Evolutionary conservation across 1,139 yeast species (phyloP), one percentile per base, ranked within the genome.

Genomic region (Diutina sp.): DNA sequence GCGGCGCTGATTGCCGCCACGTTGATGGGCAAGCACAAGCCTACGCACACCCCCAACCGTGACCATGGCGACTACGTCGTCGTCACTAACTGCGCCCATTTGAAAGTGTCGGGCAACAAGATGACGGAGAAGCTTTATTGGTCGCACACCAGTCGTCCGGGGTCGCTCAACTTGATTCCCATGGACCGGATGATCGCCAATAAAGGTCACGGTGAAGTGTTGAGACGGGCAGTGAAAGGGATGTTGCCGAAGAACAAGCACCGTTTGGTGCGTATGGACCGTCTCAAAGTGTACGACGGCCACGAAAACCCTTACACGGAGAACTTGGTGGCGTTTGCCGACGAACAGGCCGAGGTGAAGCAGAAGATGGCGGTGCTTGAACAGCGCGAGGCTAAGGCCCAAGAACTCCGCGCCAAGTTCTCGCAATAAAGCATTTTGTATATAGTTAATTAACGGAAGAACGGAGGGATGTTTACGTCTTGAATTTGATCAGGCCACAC

Each of bases 11-110:
- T 93, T 58, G 98, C 99, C 45, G 75, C 83, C 46, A 85, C 95
- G 0, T 78, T 95, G 56, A 90, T 89, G 74, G 99, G 99, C 18
- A 95, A 95, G 69, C 98, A 93, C 72, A 93, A 93, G 74, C 99
- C 99, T 7, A 82, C 90, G 0, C 87, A 73, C 63, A 88, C 91
- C 61, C 72, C 80, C 63, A 67, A 80, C 65, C 77, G 85, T 67
- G 99, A 93, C 72, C 84, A 86, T 63, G 99, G 99, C 12, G 99
- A 93, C 70, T 93, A 91, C 66, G 97, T 93, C 18, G 98, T 93
- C 18, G 97, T 93, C 1, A 88, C 98, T 12, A 93, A 93, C 73
- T 90, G 97, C 66, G 81, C 89, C 59, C 83, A 84, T 63, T 69
- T 95, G 64, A 84, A 84, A 64, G 78, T 87, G 18, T 85, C 97